Base-by-base conservation (phyloP, 257 asterid genomes). In the Solanum okadae region DNA sequence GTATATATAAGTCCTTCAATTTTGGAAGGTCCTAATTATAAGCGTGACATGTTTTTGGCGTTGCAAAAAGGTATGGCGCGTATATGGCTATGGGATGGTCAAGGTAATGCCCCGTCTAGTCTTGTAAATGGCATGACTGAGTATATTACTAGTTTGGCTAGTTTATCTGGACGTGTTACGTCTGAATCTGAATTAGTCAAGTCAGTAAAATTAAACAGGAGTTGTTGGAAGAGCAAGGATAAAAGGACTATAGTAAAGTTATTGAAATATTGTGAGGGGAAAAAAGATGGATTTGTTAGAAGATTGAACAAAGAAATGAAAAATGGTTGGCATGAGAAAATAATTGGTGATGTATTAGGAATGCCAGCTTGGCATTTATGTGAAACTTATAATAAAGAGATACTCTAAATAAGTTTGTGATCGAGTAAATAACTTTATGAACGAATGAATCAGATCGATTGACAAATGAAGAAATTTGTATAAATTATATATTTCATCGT, bases 51-150 rank as follows among this genome's bases (percentile, higher is more conserved):
- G 91, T 85, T 63, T 25, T 67, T 75, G 6, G 94, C 94, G 0
- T 81, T 94, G 10, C 93, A 86, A 59, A 88, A 70, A 85, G 97
- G 96, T 6, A 73, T 94, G 90, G 83, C 91, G 2, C 93, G 90
- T 6, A 75, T 93, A 18, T 95, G 97, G 99, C 33, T 94, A 23
- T 92, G 96, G 95, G 94, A 92, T 37, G 94, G 93, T 37, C 85
- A 49, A 44, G 93, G 93, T 25, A 86, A 85, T 7, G 89, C 92
- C 23, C 96, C 98, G 0, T 16, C 44, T 15, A 87, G 27, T 71
- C 88, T 94, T 33, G 76, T 93, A n/a, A 86, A 93, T 59, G 98
- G 98, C 72, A 90, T 95, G 44, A 92, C 91, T 31, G 94, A 94
- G 56, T 95, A 91, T 49, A 71, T 93, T n/a, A 73, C 76, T 31